These are phyloP conservation scores for Vanrija humicola DNA, from an alignment of 1,284 basidiomycete species.

Conservation along the genomic window DNA sequence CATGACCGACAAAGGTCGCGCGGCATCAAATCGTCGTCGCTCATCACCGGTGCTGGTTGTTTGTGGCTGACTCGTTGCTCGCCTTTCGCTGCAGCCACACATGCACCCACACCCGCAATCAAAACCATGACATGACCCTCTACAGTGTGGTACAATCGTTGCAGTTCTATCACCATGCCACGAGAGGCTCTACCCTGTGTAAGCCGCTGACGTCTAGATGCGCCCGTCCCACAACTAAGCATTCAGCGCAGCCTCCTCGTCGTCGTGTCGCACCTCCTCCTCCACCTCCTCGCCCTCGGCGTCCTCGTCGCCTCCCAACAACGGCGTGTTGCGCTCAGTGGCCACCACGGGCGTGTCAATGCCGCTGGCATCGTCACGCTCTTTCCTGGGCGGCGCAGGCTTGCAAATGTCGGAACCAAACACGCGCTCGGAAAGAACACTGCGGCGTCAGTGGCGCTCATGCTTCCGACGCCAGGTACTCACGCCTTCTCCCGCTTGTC, in stretches of 20 bases:
- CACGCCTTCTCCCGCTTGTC: slow-evolving; percentile 92
- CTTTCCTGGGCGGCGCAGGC: slow-evolving; percentile 24
- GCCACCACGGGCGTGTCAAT: slow-evolving; percentile 3
- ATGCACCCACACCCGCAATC: neutral
- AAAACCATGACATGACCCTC: neutral
- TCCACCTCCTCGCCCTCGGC: slow-evolving; percentile 10
- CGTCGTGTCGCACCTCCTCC: slow-evolving; percentile 13
- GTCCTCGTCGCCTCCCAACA: slow-evolving; percentile 5
- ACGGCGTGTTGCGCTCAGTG: slow-evolving; percentile 5
- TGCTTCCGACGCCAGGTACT: slow-evolving; percentile 9
- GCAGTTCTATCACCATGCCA: no score
- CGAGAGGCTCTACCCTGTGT: no score
- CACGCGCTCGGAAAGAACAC: slow-evolving; percentile 41
- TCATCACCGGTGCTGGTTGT: no score
- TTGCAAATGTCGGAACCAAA: slow-evolving; percentile 46
- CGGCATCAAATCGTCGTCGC: no score
- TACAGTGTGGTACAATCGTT: no score
- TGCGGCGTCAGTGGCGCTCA: slow-evolving; percentile 5
- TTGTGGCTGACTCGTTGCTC: no score
- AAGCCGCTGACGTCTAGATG: no score
- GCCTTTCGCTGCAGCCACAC: no score
- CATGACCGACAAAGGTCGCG: neutral
- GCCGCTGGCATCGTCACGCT: neutral
- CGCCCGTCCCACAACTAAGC: slow-evolving; percentile 1
- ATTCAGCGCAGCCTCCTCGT: slow-evolving; percentile 28